phyloP scores from a whole-genome alignment of 2,329 filamentous ascomycete species.

The Coniochaeta sp. region DNA sequence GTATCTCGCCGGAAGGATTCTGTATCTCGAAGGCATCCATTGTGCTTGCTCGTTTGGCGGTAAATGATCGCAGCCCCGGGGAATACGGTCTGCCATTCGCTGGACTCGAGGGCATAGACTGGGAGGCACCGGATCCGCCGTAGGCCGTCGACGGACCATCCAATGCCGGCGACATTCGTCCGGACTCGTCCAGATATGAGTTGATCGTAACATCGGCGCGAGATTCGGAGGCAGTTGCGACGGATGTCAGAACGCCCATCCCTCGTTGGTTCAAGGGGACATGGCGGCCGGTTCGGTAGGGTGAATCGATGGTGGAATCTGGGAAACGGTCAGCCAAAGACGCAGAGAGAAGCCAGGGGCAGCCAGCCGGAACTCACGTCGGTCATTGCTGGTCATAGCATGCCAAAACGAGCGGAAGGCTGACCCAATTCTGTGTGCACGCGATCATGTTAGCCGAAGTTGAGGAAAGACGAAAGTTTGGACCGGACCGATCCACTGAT shows the following conservation, averaged over 20 bases:
- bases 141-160: slow-evolving; percentile 53
- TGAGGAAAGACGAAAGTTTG: neutral
- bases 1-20: slow-evolving; percentile 71
- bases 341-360: slow-evolving; percentile 9
- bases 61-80: slow-evolving; percentile 77
- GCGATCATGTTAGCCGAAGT: neutral
- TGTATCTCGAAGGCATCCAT: slow-evolving; percentile 63
- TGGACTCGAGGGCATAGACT: slow-evolving; percentile 41
- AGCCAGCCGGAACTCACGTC: slow-evolving; percentile 44
- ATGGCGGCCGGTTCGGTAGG: slow-evolving; percentile 84
- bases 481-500: neutral
- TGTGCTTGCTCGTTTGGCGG: slow-evolving; percentile 58
- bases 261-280: slow-evolving; percentile 67
- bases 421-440: slow-evolving; percentile 49
- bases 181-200: slow-evolving; percentile 63
- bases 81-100: slow-evolving; percentile 72
- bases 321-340: slow-evolving; percentile 12
- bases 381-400: slow-evolving; percentile 68
- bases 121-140: slow-evolving; percentile 45
- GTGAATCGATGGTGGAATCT: slow-evolving; percentile 93
- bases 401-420: slow-evolving; percentile 94
- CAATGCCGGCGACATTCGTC: slow-evolving; percentile 42
- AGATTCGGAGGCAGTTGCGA: slow-evolving; percentile 85
- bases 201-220: slow-evolving; percentile 73
- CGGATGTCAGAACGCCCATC: slow-evolving; percentile 65